Base-by-base conservation (phyloP, 164 flowering plant genomes). In the Dillenia turbinata region DNA sequence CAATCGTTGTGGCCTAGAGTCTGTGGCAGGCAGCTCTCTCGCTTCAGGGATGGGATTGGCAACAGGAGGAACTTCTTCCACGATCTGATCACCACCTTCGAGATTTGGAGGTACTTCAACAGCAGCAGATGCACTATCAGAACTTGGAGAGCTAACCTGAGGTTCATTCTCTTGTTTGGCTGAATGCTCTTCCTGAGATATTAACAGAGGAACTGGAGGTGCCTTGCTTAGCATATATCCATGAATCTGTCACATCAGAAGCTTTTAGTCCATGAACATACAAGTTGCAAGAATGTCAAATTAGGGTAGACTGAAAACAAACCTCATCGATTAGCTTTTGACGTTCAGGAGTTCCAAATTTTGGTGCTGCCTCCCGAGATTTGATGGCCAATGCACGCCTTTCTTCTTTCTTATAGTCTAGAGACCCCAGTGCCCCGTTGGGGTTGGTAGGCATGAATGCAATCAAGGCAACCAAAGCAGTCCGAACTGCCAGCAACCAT, bases 391-490 rank as follows among this genome's bases (percentile, higher is more conserved):
- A 77, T 14, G 68, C 74, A 55, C 75, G 92, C 73, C 96, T 81
- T 74, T 94, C 97, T 75, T 94, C 97, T 69, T 89, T 91, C 68
- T 76, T 76, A 66, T 86, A 94, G 56, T 94, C 97, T 10, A 94
- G 69, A 9, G 99, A 94, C 55, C 97, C 99, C 73, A 94, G 58
- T 9, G 99, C 99, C 49, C 99, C 97, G 69, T 85, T 83, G 47
- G 99, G 97, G 69, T 69, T 78, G 64, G 97, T 94, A 22, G 99
- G 99, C 99, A 94, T 91, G 80, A 94, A 94, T 52, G 99, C 99
- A 77, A 94, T 91, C 13, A 94, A 75, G 26, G 99, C 99, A 43
- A 89, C 96, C 58, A 94, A 73, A 43, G 99, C 99, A 60, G 99
- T 91, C 19, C 99, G 81, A 43, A 94, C 99, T 94, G 89, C 71